Base-by-base conservation (phyloP, 2,329 filamentous ascomycete species). In the Apiospora sp. region DNA sequence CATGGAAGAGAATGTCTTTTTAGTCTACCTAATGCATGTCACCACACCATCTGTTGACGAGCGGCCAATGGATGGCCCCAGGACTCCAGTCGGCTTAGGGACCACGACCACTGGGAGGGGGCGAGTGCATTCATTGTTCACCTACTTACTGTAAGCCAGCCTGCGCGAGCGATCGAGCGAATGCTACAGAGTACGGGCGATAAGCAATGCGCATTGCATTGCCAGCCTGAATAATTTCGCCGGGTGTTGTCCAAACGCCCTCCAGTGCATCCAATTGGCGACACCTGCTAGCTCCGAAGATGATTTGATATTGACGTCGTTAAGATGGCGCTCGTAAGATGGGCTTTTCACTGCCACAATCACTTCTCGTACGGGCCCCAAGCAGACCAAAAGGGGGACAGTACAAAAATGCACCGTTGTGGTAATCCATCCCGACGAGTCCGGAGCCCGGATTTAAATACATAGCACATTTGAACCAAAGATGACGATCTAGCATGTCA, bases 1-100 rank as follows among this genome's bases (percentile, higher is more conserved):
- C 58, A 64, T 64, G 58, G 58, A 41, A 64, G 58, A 41, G 41
- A 41, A 64, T 64, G 58, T 41, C 34, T 34, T 64, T 64, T 64
- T 34, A 37, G 58, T 64, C 58, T 41, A 64, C 58, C 58, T 64
- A 64, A 64, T 64, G 58, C 58, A 64, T 64, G 58, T 64, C 58
- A 64, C 58, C 58, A 64, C 58, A 64, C 58, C 58, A 64, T 64
- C 34, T 58, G 22, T 34, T 5, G 34, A 64, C 41, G 58, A 34
- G 41, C 58, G 58, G 58, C 58, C 58, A 64, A 64, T 64, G 34
- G n/a, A n/a, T 14, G 58, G 58, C 34, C 58, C 41, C 34, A 64
- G 30, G 34, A 64, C 34, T 64, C 19, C 41, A 41, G 58, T 41
- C 58, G 58, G 58, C 58, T 64, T 41, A 64, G 58, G 58, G 58